Percentiles rank a stretch among this genome's conserved stretches.
Conservation (phyloP, 2,329 filamentous ascomycete species). For the Claviceps maximensis region DNA sequence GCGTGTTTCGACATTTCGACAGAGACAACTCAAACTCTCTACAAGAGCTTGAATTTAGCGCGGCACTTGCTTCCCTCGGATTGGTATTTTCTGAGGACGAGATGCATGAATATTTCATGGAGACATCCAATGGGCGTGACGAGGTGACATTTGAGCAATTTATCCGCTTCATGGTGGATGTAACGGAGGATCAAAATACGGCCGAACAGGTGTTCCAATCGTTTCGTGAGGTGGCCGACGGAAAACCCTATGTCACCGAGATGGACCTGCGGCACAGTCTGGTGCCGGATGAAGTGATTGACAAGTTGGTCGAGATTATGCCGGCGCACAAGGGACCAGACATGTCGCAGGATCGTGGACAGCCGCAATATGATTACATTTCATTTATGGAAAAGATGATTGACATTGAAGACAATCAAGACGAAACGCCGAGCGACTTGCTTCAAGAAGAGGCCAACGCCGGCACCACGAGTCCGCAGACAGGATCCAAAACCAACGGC, state of each 20-base stretch:
- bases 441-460: conserved; percentile 23
- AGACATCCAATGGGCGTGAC: conserved; percentile 67
- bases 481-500: conserved; percentile 23
- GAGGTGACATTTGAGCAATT: conserved; percentile 96
- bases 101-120: conserved; percentile 90
- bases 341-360: conserved; percentile 67
- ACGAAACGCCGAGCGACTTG: conserved; percentile 16
- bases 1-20: conserved; percentile 95
- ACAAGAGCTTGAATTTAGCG: conserved; percentile 89
- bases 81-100: conserved; percentile 94
- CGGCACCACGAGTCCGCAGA: conserved; percentile 19
- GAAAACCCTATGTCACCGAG: conserved; percentile 97
- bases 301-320: conserved; percentile 79
- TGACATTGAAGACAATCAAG: conserved; percentile 21
- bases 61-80: conserved; percentile 85
- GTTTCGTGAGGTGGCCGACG: conserved; percentile 93
- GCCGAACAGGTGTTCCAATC: conserved; percentile 97
- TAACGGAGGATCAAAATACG: conserved; percentile 97
- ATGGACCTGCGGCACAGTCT: conserved; percentile 90
- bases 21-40: conserved; percentile 82
- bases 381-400: conserved; percentile 90
- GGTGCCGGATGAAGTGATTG: conserved; percentile 93
- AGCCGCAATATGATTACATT: conserved; percentile 91
- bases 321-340: conserved; percentile 75
- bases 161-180: conserved; percentile 98